Percentiles rank a stretch among this genome's conserved stretches.
These are phyloP conservation scores for Colletotrichum sp. DNA, from an alignment of 2,329 filamentous ascomycete genomes.

Conservation along the genomic window DNA sequence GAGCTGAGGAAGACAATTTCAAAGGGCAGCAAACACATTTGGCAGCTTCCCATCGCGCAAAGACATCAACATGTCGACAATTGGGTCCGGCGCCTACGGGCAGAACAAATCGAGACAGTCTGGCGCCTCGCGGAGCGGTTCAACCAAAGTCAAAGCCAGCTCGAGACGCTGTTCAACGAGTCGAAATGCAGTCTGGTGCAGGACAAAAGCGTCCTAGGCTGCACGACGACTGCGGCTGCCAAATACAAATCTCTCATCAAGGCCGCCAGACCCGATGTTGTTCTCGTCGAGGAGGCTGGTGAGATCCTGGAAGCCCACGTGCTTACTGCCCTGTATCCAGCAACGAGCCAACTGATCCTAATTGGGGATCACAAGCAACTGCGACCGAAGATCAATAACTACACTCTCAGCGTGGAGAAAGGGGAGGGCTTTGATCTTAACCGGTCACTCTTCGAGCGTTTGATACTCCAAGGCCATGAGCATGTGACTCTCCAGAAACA, in stretches of 20 bases:
- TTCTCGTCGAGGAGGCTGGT: too few species aligned
- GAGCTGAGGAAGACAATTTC: constrained; percentile 23
- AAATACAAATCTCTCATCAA: constrained; percentile 52
- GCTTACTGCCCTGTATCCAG: too few species aligned
- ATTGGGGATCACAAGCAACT: too few species aligned
- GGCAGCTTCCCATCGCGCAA: constrained; percentile 47
- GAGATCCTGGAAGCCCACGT: too few species aligned
- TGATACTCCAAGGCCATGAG: constrained; percentile 60
- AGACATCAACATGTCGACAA: constrained; percentile 20
- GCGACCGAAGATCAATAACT: constrained; percentile 35
- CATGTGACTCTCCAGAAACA: constrained; percentile 64
- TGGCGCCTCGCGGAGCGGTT: constrained; percentile 41
- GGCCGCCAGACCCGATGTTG: too few species aligned
- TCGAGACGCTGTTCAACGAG: constrained; percentile 50
- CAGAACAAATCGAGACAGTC: constrained; percentile 56
- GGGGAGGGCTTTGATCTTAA: constrained; percentile 72
- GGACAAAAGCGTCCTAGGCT: constrained; percentile 68
- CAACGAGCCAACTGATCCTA: too few species aligned
- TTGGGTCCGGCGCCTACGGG: constrained; percentile 52
- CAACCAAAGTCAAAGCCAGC: constrained; percentile 42
- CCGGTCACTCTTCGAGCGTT: constrained; percentile 70
- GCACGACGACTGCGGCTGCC: constrained; percentile 74
- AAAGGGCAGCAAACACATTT: constrained; percentile 44
- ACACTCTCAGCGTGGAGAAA: constrained; percentile 64
- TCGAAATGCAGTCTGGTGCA: constrained; percentile 48